A percentile compares a stretch with the other conserved stretches of the same genome.
Conservation (phyloP, 2,329 filamentous ascomycete genomes). For the Xylariaceae sp. region DNA sequence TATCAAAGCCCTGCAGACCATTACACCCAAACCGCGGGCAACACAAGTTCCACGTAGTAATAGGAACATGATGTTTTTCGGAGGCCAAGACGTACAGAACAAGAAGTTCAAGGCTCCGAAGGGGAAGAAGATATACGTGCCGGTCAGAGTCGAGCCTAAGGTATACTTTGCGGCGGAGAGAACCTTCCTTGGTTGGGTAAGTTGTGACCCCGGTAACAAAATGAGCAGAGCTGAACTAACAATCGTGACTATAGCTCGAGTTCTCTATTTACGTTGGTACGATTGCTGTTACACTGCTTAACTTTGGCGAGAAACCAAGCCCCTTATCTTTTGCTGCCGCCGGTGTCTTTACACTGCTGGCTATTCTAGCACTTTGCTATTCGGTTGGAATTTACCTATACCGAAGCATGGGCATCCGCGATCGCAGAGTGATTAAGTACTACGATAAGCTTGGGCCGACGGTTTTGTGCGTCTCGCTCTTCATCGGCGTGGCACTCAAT, state of each 20-base stretch:
- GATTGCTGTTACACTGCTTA: conserved; percentile 79
- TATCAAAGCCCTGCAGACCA: conserved; percentile 44
- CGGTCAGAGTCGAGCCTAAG: conserved; percentile 93
- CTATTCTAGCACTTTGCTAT: conserved; percentile 76
- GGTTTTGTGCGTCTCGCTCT: conserved; percentile 68
- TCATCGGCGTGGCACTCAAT: conserved; percentile 73
- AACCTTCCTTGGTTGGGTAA: conserved; percentile 90
- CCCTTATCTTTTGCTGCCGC: conserved; percentile 64
- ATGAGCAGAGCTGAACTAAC: conserved; percentile 1
- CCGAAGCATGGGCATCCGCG: conserved; percentile 80
- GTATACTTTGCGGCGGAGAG: conserved; percentile 96
- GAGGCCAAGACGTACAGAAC: conserved; percentile 52
- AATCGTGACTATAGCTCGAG: conserved; percentile 62
- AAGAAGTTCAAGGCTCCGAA: conserved; percentile 70
- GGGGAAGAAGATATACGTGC: conserved; percentile 92
- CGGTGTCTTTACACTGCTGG: conserved; percentile 78
- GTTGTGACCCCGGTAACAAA: conserved; percentile 27
- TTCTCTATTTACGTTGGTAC: conserved; percentile 93
- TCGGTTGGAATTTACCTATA: conserved; percentile 82
- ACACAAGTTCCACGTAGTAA: conserved; percentile 57
- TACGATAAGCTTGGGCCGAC: conserved; percentile 88
- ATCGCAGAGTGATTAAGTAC: conserved; percentile 80
- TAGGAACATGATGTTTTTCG: conserved; percentile 52
- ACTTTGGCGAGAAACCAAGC: conserved; percentile 66
- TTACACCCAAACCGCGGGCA: conserved; percentile 55